phyloP scores from a whole-genome alignment of 164 flowering plant species.

The Vitis rupestris region DNA sequence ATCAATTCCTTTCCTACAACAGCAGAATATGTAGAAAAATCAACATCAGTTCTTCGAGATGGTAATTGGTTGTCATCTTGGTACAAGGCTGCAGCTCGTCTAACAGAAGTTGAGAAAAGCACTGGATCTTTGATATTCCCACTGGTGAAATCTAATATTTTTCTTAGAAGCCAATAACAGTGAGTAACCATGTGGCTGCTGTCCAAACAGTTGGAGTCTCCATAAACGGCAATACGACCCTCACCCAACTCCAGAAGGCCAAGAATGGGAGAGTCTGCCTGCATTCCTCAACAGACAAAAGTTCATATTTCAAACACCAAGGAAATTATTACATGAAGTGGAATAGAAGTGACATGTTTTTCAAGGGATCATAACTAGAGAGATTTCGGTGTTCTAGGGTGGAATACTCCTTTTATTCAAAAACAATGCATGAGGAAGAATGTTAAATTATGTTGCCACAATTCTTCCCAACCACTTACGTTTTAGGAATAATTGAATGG shows the following conservation, averaged over 20 bases:
- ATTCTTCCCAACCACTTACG: no score
- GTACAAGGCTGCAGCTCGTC: conserved; percentile 44
- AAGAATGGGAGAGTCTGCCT: conserved; percentile 87
- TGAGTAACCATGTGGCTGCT: conserved; percentile 99
- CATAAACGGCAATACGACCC: conserved; percentile 91
- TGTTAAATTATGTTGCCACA: no score
- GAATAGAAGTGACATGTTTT: neutral
- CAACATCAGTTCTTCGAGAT: conserved; percentile 88
- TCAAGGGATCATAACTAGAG: neutral
- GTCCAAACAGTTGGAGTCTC: conserved; percentile 97
- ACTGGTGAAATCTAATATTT: conserved; percentile 80
- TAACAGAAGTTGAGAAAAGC: conserved; percentile 68
- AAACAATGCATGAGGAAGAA: no score
- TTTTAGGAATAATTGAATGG: no score
- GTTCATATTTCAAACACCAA: neutral
- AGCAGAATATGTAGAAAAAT: conserved; percentile 81
- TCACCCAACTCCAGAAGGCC: conserved; percentile 76
- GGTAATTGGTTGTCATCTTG: conserved; percentile 66
- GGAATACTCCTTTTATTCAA: no score
- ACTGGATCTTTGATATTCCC: conserved; percentile 65
- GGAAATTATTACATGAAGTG: no score
- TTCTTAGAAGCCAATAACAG: conserved; percentile 87
- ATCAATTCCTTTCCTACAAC: conserved; percentile 76
- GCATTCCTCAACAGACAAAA: conserved; percentile 17
- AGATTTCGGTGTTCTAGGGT: no score